Conservation (phyloP, 768 basidiomycete genomes). For the Russula sp. region DNA sequence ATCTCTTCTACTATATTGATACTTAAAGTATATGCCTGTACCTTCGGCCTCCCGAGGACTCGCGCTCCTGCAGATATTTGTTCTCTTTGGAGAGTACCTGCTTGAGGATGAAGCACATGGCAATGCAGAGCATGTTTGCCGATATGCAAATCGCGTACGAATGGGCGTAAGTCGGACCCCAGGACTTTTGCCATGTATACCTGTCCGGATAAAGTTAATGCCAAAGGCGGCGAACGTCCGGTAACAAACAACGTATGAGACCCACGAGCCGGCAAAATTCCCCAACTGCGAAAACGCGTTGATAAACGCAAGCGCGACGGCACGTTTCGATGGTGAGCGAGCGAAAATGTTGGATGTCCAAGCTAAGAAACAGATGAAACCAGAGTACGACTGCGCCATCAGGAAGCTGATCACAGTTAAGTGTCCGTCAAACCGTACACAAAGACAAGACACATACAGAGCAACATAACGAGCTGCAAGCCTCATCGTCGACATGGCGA, state of each 20-base stretch:
- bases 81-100: slow-evolving; percentile 36
- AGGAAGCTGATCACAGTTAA: slow-evolving; percentile 51
- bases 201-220: slow-evolving; percentile 34
- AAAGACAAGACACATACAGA: slow-evolving; percentile 42
- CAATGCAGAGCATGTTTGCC: slow-evolving; percentile 44
- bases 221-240: slow-evolving; percentile 10
- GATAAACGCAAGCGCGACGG: slow-evolving; percentile 80
- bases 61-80: slow-evolving; percentile 39
- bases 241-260: slow-evolving; percentile 28
- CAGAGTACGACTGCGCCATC: slow-evolving; percentile 72
- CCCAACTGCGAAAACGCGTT: slow-evolving; percentile 82
- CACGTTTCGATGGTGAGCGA: slow-evolving; percentile 81
- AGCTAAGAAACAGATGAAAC: slow-evolving; percentile 61
- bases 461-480: slow-evolving; percentile 61
- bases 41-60: slow-evolving; percentile 36
- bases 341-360: slow-evolving; percentile 62
- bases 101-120: slow-evolving; percentile 41
- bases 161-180: slow-evolving; percentile 67
- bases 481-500: slow-evolving; percentile 64
- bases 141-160: slow-evolving; percentile 75
- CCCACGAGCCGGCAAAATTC: slow-evolving; percentile 80
- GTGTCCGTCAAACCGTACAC: background rate
- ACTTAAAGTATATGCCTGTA: slow-evolving; percentile 51
- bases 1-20: background rate
- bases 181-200: slow-evolving; percentile 63